Conservation (phyloP, 768 basidiomycete genomes). For the Sutorius australiensis region DNA sequence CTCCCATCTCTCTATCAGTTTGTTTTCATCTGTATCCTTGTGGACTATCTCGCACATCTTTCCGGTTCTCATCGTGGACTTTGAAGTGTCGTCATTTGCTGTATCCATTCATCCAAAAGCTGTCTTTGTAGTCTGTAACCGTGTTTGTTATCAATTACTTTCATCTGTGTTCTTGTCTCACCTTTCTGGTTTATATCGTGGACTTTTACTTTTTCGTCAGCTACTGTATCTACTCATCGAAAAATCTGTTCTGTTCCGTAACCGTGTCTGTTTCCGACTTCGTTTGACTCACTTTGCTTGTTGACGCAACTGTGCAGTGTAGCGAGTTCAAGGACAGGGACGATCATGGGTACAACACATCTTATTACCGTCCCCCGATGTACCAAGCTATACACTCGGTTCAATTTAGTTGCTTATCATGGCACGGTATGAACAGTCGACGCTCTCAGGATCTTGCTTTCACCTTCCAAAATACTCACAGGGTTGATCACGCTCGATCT, state of each 20-base stretch:
- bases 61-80: slow-evolving; percentile 9
- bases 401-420: too few species aligned
- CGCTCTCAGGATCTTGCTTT: too few species aligned
- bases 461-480: too few species aligned
- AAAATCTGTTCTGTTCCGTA: background rate
- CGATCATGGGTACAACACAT: too few species aligned
- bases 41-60: slow-evolving; percentile 7
- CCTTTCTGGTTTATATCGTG: slow-evolving; percentile 5
- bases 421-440: too few species aligned
- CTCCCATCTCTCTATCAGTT: background rate
- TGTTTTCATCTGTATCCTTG: slow-evolving; percentile 12
- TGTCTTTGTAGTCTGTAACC: background rate
- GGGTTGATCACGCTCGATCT: too few species aligned
- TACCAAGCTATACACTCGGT: too few species aligned
- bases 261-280: background rate
- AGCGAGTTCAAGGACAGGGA: too few species aligned
- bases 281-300: too few species aligned
- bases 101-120: slow-evolving; percentile 13
- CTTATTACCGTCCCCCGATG: too few species aligned
- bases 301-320: too few species aligned
- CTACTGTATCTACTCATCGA: slow-evolving; percentile 15
- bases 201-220: slow-evolving; percentile 2
- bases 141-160: background rate
- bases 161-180: slow-evolving; percentile 13
- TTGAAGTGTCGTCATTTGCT: slow-evolving; percentile 1